phyloP scores from a whole-genome alignment of 805 yeast genomes.

The Yarrowia sp. region DNA sequence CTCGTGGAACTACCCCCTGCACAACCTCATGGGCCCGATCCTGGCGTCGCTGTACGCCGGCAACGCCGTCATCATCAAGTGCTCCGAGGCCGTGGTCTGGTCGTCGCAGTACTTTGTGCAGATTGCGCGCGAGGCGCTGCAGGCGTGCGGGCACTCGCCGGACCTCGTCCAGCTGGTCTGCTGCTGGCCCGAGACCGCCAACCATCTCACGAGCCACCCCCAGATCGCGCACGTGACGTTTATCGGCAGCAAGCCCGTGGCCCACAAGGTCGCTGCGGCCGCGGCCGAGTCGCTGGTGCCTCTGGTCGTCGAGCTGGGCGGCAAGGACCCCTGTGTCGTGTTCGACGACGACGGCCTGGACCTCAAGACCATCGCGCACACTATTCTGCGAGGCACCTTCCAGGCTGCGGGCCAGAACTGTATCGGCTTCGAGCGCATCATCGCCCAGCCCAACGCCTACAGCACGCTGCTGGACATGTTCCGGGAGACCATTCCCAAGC shows the following conservation, averaged over 20 bases:
- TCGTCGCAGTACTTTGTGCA: conserved; percentile 76
- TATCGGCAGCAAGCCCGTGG: conserved; percentile 94
- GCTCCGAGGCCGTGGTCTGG: conserved; percentile 97
- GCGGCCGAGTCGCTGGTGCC: conserved; percentile 90
- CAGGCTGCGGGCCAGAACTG: conserved; percentile 98
- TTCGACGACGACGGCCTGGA: conserved; percentile 56
- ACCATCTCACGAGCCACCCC: conserved; percentile 78
- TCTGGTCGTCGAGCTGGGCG: conserved; percentile 93
- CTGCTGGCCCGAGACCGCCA: conserved; percentile 88
- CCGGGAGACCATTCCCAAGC: conserved; percentile 52
- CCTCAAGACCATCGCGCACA: conserved; percentile 56
- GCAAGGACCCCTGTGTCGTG: conserved; percentile 88
- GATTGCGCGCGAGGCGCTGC: conserved; percentile 68
- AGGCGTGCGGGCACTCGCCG: conserved; percentile 71
- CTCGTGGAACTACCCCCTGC: conserved; percentile 98
- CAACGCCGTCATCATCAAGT: conserved; percentile 84
- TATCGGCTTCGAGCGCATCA: conserved; percentile 93
- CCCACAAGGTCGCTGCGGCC: conserved; percentile 77
- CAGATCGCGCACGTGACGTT: conserved; percentile 86
- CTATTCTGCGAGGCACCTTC: conserved; percentile 90
- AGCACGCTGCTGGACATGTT: conserved; percentile 58
- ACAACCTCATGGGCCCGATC: conserved; percentile 88
- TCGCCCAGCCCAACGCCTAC: conserved; percentile 71
- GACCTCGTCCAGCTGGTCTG: conserved; percentile 83
- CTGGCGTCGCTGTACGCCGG: conserved; percentile 89